phyloP scores from a whole-genome alignment of 2,329 filamentous ascomycete species.

The Teratosphaeriaceae sp. region DNA sequence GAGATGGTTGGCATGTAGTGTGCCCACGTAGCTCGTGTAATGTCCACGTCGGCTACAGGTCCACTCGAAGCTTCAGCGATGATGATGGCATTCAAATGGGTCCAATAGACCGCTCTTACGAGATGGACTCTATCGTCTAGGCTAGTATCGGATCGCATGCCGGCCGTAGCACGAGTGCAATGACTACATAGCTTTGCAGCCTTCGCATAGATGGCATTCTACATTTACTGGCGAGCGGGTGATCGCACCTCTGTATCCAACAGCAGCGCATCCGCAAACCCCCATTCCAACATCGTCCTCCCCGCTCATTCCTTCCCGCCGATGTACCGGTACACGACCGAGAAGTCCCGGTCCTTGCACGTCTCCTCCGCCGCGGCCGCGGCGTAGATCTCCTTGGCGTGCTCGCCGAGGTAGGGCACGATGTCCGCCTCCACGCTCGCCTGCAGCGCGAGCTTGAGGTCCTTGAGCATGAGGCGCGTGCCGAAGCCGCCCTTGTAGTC shows the following conservation, averaged over 20 bases:
- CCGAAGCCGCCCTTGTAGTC: conserved; percentile 56
- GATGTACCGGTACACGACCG: conserved; percentile 44
- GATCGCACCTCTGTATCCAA: neutral
- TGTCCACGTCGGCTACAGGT: too few relatives aligned
- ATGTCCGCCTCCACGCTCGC: conserved; percentile 39
- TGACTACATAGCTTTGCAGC: too few relatives aligned
- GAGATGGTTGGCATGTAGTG: neutral
- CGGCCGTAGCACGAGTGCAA: too few relatives aligned
- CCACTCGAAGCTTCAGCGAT: too few relatives aligned
- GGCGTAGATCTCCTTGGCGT: conserved; percentile 41
- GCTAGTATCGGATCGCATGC: too few relatives aligned
- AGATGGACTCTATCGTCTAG: too few relatives aligned
- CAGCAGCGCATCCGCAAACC: neutral
- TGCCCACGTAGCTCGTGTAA: neutral
- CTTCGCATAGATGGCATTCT: too few relatives aligned
- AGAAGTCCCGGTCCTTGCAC: conserved; percentile 45
- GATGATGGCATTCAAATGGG: too few relatives aligned
- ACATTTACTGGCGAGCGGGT: neutral
- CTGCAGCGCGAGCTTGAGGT: conserved; percentile 43
- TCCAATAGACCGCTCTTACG: too few relatives aligned
- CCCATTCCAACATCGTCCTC: too few relatives aligned
- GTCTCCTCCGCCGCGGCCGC: conserved; percentile 37
- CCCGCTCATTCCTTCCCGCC: conserved; percentile 35
- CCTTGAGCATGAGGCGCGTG: conserved; percentile 44
- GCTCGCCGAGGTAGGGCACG: conserved; percentile 38